Conservation (phyloP, 805 yeast genomes). For the Schizosaccharomyces lindneri region DNA sequence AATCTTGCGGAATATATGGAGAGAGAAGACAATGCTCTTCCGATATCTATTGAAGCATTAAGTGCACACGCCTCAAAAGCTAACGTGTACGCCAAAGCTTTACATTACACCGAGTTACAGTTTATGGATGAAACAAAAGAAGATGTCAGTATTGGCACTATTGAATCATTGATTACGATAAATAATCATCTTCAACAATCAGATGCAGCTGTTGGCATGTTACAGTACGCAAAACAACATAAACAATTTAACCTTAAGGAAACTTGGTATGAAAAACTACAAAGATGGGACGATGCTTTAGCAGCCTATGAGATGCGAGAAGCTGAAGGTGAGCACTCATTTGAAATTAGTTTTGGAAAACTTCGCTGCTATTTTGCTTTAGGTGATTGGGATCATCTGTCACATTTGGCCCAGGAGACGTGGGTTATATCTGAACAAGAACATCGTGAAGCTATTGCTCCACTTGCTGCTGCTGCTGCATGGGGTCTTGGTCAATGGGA, state of each 20-base stretch:
- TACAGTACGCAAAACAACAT: conserved; percentile 79
- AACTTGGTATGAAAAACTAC: conserved; percentile 91
- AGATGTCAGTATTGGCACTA: conserved; percentile 26
- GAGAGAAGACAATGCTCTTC: conserved; percentile 83
- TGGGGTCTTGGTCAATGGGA: conserved; percentile 99
- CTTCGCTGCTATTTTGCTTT: conserved; percentile 93
- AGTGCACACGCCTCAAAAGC: conserved; percentile 86
- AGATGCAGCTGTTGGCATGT: conserved; percentile 91
- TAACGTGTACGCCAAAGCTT: conserved; percentile 91
- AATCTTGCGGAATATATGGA: conserved; percentile 92
- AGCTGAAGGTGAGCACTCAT: conserved; percentile 25
- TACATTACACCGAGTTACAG: conserved; percentile 89
- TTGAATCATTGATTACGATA: conserved; percentile 74
- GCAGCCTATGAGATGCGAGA: conserved; percentile 68
- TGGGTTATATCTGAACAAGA: conserved; percentile 60
- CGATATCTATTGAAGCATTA: conserved; percentile 62
- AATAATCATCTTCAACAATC: conserved; percentile 87
- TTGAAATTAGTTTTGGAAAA: conserved; percentile 87
- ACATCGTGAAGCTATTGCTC: conserved; percentile 63
- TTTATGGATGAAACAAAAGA: conserved; percentile 82
- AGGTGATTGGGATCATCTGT: conserved; percentile 90
- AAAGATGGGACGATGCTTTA: conserved; percentile 94
- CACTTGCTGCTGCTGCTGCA: conserved; percentile 93
- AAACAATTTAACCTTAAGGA: conserved; percentile 58
- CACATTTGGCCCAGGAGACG: conserved; percentile 59